Conservation (phyloP, 257 asterid species). For the Cruciata laevipes region DNA sequence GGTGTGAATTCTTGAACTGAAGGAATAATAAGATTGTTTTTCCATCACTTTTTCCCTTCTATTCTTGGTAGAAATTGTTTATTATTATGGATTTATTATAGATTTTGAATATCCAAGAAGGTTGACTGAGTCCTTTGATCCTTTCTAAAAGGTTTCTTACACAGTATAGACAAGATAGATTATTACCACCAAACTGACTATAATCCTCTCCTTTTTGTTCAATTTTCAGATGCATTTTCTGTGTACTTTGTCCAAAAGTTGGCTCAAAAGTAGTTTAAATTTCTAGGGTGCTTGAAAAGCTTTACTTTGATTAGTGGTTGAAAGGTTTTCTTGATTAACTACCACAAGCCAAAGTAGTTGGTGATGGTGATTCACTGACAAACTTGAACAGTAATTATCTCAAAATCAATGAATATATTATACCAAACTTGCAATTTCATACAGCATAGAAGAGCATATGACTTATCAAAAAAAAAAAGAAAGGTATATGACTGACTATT, state of each 20-base stretch:
- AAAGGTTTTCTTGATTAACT: constrained; percentile 11
- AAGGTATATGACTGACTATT: neutral
- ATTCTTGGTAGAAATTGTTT: neutral
- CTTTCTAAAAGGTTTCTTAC: constrained; percentile 7
- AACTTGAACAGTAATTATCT: neutral
- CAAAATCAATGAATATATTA: neutral
- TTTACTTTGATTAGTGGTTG: constrained; percentile 10
- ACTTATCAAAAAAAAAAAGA: too few relatives aligned
- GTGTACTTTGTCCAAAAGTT: constrained; percentile 13
- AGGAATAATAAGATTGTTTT: constrained; percentile 10
- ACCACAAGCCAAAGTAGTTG: constrained; percentile 9
- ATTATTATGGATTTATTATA: constrained; percentile 9
- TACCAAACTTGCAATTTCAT: neutral
- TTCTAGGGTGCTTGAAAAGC: neutral
- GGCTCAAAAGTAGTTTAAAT: constrained; percentile 11
- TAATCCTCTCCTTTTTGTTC: constrained; percentile 15
- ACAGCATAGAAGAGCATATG: neutral
- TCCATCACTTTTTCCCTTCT: constrained; percentile 3
- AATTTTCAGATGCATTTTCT: constrained; percentile 15
- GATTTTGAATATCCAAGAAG: constrained; percentile 27
- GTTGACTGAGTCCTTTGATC: constrained; percentile 21
- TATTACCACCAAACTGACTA: constrained; percentile 16
- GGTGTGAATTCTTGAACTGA: constrained; percentile 13
- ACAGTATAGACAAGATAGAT: constrained; percentile 16
- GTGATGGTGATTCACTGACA: neutral